Conservation (phyloP, 2,329 filamentous ascomycete genomes). For the Trichoderma asperellum region DNA sequence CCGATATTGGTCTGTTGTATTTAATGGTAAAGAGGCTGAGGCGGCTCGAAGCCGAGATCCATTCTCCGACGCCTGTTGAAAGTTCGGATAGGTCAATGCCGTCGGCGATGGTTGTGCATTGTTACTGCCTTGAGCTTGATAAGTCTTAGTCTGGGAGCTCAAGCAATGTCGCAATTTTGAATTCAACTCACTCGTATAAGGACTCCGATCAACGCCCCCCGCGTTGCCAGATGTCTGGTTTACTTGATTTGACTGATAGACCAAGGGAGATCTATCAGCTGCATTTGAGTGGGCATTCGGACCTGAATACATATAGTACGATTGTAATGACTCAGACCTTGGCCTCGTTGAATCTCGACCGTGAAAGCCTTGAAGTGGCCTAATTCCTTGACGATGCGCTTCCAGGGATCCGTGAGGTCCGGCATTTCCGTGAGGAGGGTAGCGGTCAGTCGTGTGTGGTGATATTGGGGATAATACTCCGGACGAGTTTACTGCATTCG, state of each 20-base stretch:
- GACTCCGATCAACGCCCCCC: constrained; percentile 54
- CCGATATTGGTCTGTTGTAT: constrained; percentile 51
- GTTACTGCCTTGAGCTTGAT: neutral
- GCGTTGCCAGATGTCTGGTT: constrained; percentile 41
- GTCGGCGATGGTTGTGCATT: constrained; percentile 55
- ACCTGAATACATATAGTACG: constrained; percentile 57
- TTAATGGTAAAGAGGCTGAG: constrained; percentile 51
- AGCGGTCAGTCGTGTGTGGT: constrained; percentile 58
- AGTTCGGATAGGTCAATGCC: constrained; percentile 52
- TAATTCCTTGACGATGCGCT: constrained; percentile 50
- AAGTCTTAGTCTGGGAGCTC: neutral
- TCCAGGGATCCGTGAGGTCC: constrained; percentile 54
- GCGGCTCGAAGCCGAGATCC: constrained; percentile 56
- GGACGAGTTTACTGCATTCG: constrained; percentile 53
- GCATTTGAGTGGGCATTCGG: constrained; percentile 52
- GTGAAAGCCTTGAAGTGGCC: constrained; percentile 61
- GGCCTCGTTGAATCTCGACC: constrained; percentile 60
- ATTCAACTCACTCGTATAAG: constrained; percentile 54
- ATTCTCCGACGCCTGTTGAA: constrained; percentile 49
- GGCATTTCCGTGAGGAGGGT: constrained; percentile 56
- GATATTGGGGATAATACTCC: constrained; percentile 64
- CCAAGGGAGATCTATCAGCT: constrained; percentile 51
- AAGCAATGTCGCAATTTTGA: neutral
- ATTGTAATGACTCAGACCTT: constrained; percentile 61
- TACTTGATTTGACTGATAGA: constrained; percentile 57